These are phyloP conservation scores for Phaffomyces opuntiae DNA, from an alignment of 805 yeast genomes.

Conservation along the genomic window DNA sequence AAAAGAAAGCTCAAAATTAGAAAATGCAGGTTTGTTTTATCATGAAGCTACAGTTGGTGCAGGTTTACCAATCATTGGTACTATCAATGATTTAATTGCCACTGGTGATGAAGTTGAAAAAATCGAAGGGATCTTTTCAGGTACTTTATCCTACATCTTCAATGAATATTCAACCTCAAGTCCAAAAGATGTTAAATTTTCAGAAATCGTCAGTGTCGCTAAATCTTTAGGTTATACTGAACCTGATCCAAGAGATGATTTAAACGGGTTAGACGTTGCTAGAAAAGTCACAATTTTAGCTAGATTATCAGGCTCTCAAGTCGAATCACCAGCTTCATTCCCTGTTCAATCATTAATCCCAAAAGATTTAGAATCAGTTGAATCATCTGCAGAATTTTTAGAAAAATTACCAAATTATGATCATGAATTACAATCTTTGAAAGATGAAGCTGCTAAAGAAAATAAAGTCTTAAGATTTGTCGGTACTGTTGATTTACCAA, in stretches of 20 bases:
- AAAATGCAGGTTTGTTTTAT: slow-evolving; percentile 65
- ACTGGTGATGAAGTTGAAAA: slow-evolving; percentile 92
- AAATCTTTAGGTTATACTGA: slow-evolving; percentile 93
- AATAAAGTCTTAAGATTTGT: slow-evolving; percentile 89
- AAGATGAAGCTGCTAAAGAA: slow-evolving; percentile 74
- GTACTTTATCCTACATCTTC: slow-evolving; percentile 91
- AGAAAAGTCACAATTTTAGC: slow-evolving; percentile 96
- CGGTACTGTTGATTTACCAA: slow-evolving; percentile 77
- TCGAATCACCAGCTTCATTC: slow-evolving; percentile 85
- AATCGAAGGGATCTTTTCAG: slow-evolving; percentile 95
- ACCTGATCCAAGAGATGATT: slow-evolving; percentile 99
- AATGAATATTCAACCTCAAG: slow-evolving; percentile 79
- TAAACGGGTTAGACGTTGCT: slow-evolving; percentile 97
- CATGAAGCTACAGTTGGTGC: slow-evolving; percentile 99
- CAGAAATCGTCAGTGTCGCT: slow-evolving; percentile 85
- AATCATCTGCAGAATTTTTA: slow-evolving; percentile 73
- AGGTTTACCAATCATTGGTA: slow-evolving; percentile 88
- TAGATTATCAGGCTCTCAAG: slow-evolving; percentile 80
- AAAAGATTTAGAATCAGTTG: slow-evolving; percentile 65
- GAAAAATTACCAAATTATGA: slow-evolving; percentile 78
- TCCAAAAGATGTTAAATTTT: slow-evolving; percentile 62
- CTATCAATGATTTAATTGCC: slow-evolving; percentile 77
- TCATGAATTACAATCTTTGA: slow-evolving; percentile 65
- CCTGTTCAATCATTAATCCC: slow-evolving; percentile 94
- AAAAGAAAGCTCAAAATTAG: slow-evolving; percentile 45